phyloP scores from a whole-genome alignment of 2,329 filamentous ascomycete species.

The Emergomyces orientalis region DNA sequence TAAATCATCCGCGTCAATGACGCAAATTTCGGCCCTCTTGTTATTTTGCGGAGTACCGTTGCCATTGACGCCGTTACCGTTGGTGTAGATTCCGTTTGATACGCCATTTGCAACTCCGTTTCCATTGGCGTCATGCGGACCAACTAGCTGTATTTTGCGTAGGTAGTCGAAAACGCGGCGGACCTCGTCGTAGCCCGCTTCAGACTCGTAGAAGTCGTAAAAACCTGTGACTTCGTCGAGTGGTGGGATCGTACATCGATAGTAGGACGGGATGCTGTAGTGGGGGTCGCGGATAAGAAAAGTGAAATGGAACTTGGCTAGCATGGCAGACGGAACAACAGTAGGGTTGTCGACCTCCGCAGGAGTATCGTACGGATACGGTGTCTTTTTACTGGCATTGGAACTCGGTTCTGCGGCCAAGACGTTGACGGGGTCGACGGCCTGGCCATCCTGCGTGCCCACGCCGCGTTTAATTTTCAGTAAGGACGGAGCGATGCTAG shows the following conservation, averaged over 20 bases:
- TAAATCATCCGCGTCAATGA: conserved; percentile 89
- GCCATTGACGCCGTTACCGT: conserved; percentile 20
- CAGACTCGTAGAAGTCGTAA: conserved; percentile 72
- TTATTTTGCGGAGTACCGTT: conserved; percentile 9
- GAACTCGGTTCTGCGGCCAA: conserved; percentile 20
- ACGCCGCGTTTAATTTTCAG: conserved; percentile 49
- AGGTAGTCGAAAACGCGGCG: conserved; percentile 82
- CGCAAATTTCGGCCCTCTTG: conserved; percentile 57
- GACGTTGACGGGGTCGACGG: conserved; percentile 25
- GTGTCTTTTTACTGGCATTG: conserved; percentile 26
- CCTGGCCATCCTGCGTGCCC: conserved; percentile 37
- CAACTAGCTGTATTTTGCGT: conserved; percentile 57
- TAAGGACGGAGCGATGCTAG: conserved; percentile 71
- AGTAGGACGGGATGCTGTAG: conserved; percentile 84
- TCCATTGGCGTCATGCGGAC: conserved; percentile 50
- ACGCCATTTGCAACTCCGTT: conserved; percentile 23
- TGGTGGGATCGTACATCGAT: conserved; percentile 85
- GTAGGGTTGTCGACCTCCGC: conserved; percentile 69
- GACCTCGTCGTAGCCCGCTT: conserved; percentile 86
- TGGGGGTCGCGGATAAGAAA: conserved; percentile 97
- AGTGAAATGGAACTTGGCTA: conserved; percentile 81
- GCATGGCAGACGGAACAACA: conserved; percentile 62
- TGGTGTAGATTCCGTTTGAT: conserved; percentile 22
- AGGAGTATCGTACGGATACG: conserved; percentile 51
- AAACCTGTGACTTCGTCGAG: conserved; percentile 75